Evolutionary conservation across 1,284 basidiomycete species (phyloP).

Genomic region (Ceratobasidium sp.): DNA sequence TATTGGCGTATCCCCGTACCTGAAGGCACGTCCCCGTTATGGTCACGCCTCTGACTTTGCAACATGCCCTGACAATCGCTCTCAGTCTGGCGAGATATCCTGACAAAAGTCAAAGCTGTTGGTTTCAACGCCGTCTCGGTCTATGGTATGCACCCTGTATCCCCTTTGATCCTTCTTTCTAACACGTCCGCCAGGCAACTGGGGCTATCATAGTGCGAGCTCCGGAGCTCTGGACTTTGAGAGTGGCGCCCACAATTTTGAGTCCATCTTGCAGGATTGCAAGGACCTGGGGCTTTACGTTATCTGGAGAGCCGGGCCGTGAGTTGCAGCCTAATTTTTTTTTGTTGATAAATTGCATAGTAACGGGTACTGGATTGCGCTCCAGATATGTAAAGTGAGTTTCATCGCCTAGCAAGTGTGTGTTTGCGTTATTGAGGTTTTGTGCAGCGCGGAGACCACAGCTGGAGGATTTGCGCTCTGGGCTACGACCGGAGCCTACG

Average conservation of each 20-base stretch:
- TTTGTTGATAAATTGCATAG: neutral
- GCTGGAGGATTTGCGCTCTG: constrained; percentile 47
- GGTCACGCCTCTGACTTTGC: no score
- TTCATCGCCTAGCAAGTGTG: neutral
- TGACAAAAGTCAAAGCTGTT: constrained; percentile 45
- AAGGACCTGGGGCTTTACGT: constrained; percentile 45
- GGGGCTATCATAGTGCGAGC: constrained; percentile 45
- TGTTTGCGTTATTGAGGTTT: neutral
- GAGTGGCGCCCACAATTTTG: constrained; percentile 44
- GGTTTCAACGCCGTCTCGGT: constrained; percentile 47
- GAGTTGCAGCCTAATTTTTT: neutral
- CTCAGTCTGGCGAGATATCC: constrained; percentile 45
- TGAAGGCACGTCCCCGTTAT: constrained; percentile 20
- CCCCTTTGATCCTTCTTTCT: neutral
- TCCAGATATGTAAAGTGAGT: constrained; percentile 42
- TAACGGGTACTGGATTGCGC: neutral
- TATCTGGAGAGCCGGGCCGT: constrained; percentile 46
- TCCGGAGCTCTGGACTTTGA: constrained; percentile 40
- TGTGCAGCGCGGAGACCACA: constrained; percentile 42
- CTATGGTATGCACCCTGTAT: constrained; percentile 7
- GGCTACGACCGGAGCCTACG: constrained; percentile 45
- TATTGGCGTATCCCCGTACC: constrained; percentile 48
- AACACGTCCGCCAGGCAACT: constrained; percentile 27
- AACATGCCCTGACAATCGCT: neutral
- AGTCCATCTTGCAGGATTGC: constrained; percentile 40